Evolutionary conservation across 305 asterid species (phyloP).

Genomic region (Solanum aculeatissimum): DNA sequence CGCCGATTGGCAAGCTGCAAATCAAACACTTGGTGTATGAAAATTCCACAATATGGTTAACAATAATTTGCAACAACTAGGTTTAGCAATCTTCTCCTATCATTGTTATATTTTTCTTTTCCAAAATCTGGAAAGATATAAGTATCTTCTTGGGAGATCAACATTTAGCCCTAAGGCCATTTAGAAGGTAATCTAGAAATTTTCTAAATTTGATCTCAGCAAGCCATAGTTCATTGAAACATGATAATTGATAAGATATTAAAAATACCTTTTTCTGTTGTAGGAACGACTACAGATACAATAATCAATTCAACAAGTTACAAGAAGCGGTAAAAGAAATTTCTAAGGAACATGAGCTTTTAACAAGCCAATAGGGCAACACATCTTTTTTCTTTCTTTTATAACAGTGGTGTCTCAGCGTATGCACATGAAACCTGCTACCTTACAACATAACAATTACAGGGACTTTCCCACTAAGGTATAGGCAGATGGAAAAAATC

Average conservation of each 20-base stretch:
- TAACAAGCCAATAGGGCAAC: background rate
- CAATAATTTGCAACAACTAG: background rate
- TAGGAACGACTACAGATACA: background rate
- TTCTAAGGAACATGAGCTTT: background rate
- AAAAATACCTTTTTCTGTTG: background rate
- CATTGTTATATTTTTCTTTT: background rate
- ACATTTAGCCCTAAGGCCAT: background rate
- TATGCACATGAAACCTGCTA: background rate
- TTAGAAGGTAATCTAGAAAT: background rate
- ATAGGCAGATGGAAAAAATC: background rate
- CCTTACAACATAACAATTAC: background rate
- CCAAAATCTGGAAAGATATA: background rate
- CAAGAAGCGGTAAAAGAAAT: background rate
- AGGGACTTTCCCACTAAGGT: background rate
- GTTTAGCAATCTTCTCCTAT: background rate
- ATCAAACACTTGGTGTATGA: background rate
- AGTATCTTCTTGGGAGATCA: background rate
- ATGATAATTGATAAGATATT: background rate
- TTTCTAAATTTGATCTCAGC: background rate
- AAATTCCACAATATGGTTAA: background rate
- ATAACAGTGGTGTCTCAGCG: background rate
- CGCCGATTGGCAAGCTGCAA: constrained; percentile 54
- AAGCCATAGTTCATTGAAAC: background rate
- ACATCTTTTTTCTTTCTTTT: background rate
- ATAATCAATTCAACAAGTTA: background rate